Percentiles rank a stretch among this genome's conserved stretches.
Conservation (phyloP, 2,329 filamentous ascomycete species). For the Aspergillus sp. region DNA sequence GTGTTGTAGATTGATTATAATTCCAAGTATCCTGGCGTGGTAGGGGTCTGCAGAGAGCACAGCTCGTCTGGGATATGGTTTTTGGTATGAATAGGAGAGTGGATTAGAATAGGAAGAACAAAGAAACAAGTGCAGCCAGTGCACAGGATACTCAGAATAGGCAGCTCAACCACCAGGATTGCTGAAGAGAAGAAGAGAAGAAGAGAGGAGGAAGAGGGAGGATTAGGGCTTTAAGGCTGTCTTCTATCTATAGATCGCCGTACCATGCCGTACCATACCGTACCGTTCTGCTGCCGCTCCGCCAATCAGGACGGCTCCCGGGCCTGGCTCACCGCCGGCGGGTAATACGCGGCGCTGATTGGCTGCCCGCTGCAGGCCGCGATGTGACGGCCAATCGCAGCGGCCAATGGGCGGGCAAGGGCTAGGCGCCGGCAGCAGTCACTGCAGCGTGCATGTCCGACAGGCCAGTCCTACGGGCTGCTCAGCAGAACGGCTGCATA, state of each 20-base stretch:
- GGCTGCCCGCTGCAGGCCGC: background rate
- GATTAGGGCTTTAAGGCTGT: too few species aligned
- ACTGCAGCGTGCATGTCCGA: too few species aligned
- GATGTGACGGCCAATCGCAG: background rate
- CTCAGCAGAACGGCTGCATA: too few species aligned
- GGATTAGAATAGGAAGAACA: conserved; percentile 31
- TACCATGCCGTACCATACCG: background rate
- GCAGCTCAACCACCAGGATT: conserved; percentile 44
- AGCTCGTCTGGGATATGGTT: conserved; percentile 28
- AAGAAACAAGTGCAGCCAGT: conserved; percentile 33
- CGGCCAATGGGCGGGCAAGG: background rate
- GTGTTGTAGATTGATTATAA: conserved; percentile 26
- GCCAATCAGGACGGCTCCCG: background rate
- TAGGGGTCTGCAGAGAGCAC: conserved; percentile 22
- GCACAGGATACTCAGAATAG: conserved; percentile 32
- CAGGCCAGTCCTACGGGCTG: too few species aligned
- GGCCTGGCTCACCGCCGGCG: background rate
- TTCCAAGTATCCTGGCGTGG: conserved; percentile 27
- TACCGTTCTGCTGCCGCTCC: background rate
- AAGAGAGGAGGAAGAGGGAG: conserved; percentile 19
- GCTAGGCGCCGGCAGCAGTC: background rate
- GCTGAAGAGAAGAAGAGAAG: conserved; percentile 49
- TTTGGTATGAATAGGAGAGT: conserved; percentile 16
- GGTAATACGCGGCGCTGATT: conserved; percentile 1
- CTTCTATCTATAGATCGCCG: background rate